Evolutionary conservation across 2,329 filamentous ascomycete species (phyloP), one percentile per base, ranked within the genome.

Genomic region (Dactylellina parvicollis): DNA sequence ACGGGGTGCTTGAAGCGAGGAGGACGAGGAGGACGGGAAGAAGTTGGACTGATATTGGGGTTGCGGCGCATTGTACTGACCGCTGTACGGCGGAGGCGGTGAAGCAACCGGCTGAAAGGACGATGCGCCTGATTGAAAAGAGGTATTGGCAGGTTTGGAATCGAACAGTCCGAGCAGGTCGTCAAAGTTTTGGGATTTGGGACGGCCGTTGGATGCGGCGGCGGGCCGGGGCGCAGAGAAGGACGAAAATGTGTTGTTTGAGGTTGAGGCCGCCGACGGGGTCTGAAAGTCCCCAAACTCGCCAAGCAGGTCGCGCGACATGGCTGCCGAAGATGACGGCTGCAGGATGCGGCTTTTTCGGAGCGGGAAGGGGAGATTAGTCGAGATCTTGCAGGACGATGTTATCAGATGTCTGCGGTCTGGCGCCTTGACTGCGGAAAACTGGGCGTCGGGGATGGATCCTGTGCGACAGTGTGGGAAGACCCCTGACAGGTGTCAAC

Each of bases 241-340:
- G 24, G 26, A 26, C 2, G 50, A 20, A 49, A 66, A 66, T 66
- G 61, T 20, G 62, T 49, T 56, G 50, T 57, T 59, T 20, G 42
- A 60, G n/a, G 55, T 60, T 59, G 50, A n/a, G 4, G 49, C 16
- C n/a, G 61, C 36, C 18, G 36, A 12, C 2, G 54, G 16, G 1
- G 38, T 28, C 38, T 65, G 60, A 50, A 62, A 62, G 30, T 56
- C 50, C 10, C 57, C 57, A 46, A 62, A 71, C 20, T 71, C 65
- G 65, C 55, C 65, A 46, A 70, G 20, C 16, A 70, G 55, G 36
- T 70, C 65, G 56, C 56, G 65, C 47, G 65, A 70, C 65, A 70
- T 69, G 26, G 36, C 26, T 24, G 28, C 30, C n/a, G 30, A 34
- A 36, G 12, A 5, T 42, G 52, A 20, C 52, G 26, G 52, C 32